A percentile compares a stretch with the other conserved stretches of the same genome.
Conservation (phyloP, 2,329 filamentous ascomycete genomes). For the Dothideomycetidae sp. region DNA sequence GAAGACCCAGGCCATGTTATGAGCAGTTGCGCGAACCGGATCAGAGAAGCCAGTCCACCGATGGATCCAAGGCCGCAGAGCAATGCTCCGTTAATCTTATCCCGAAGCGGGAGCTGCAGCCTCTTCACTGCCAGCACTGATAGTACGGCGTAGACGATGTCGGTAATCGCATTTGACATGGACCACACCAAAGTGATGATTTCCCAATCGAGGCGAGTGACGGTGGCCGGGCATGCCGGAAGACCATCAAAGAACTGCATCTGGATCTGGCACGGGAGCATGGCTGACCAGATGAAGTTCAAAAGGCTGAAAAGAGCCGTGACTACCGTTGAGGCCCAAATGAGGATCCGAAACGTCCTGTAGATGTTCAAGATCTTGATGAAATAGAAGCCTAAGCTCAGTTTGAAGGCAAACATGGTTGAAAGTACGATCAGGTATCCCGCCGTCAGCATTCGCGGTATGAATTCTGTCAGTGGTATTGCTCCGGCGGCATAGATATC, state of each 20-base stretch:
- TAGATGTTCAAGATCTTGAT: constrained; percentile 3
- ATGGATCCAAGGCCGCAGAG: constrained; percentile 3
- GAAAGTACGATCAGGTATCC: too few relatives aligned
- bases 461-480: too few relatives aligned
- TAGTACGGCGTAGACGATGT: constrained; percentile 6
- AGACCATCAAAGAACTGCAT: constrained; percentile 5
- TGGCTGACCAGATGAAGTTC: constrained; percentile 5
- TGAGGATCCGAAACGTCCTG: not conserved
- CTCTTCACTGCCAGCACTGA: constrained; percentile 2
- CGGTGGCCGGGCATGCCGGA: not conserved
- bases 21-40: constrained; percentile 1
- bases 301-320: constrained; percentile 3
- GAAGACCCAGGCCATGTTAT: constrained; percentile 12
- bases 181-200: constrained; percentile 3
- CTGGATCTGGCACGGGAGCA: constrained; percentile 2
- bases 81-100: not conserved
- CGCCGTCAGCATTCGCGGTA: too few relatives aligned
- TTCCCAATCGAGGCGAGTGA: constrained; percentile 4
- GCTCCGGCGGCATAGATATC: constrained; percentile 1
- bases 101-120: constrained; percentile 1
- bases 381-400: constrained; percentile 4
- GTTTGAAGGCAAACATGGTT: too few relatives aligned
- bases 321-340: constrained; percentile 2
- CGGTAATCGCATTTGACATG: constrained; percentile 1
- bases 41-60: constrained; percentile 1